Base-by-base conservation (phyloP, 78 protist genomes). In the slime mould (Dictyostelium discoideum) region DNA sequence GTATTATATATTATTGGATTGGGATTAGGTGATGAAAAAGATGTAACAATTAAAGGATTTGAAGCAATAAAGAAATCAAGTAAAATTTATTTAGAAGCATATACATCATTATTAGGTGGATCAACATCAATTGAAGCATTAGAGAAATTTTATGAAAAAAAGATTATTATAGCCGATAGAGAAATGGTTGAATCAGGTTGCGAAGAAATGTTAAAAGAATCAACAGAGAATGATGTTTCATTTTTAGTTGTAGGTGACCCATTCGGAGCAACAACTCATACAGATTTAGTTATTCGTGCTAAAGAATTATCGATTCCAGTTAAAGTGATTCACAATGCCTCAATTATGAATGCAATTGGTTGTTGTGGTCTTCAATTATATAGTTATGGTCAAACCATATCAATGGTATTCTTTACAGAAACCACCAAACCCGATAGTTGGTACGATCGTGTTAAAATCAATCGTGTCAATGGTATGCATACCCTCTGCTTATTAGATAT, bases 211-310 rank as follows among this genome's bases (percentile, higher is more conserved):
- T 94, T 99, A 42, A 96, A 63, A 14, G 98, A 97, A 11, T 93
- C 97, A 6, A 67, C 44, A 7, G 80, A 32, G 5, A 85, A 97
- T 29, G 81, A 94, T 20, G 97, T 99, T 0, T 98, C 99, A 3
- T 81, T 99, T 14, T 97, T 99, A 16, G 99, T 99, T 20, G 99
- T 99, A 0, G 99, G 99, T 78, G 99, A 99, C 60, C 99, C 99
- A 46, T 99, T 98, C 39, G 98, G 99, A 10, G 99, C 99, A 6
- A 99, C 99, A 1, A 99, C 99, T 11, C 99, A 99, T 95, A 86
- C 97, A 24, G 99, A 99, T 95, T 44, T 99, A 40, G 87, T 96
- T 10, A 44, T 97, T 82, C 96, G 99, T 4, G 99, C 99, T 1
- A 76, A 80, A 13, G 97, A 96, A 85, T 2, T 69, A 82, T 29